These are phyloP conservation scores for Hirschfeldia incana DNA, from an alignment of 345 rosid species.

Conservation along the genomic window DNA sequence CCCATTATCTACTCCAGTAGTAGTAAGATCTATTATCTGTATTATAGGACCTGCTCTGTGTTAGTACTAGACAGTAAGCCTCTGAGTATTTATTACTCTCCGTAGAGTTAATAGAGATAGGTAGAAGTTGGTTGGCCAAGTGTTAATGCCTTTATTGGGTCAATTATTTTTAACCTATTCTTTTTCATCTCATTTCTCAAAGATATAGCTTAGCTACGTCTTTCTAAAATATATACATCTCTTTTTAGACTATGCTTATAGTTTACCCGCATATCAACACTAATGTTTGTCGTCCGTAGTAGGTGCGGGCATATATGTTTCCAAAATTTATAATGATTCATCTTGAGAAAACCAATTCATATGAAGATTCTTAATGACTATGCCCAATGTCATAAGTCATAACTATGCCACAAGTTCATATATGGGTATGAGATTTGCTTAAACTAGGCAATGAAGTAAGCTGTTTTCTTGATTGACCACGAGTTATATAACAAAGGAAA, in stretches of 20 bases:
- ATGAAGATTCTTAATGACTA: background rate
- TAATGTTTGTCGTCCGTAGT: background rate
- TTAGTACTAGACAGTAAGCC: constrained; percentile 11
- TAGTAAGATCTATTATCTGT: background rate
- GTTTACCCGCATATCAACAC: constrained; percentile 3
- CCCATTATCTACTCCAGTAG: background rate
- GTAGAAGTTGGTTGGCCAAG: constrained; percentile 38
- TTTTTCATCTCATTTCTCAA: background rate
- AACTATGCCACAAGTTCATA: background rate
- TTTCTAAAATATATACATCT: background rate
- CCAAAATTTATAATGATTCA: constrained; percentile 2
- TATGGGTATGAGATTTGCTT: background rate
- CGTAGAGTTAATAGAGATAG: constrained; percentile 10
- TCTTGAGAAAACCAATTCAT: background rate
- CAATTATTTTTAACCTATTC: constrained; percentile 3
- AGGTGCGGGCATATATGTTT: background rate
- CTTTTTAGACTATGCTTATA: background rate
- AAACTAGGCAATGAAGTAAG: background rate
- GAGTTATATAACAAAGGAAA: background rate
- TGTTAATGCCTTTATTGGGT: constrained; percentile 37
- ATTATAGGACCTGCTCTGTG: background rate
- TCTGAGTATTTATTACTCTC: constrained; percentile 25
- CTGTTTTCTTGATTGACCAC: background rate
- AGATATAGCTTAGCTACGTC: background rate
- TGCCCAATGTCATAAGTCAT: background rate